Conservation (phyloP, 225 moss, liverwort and hornwort species). For the Physcomitrellopsis africana region DNA sequence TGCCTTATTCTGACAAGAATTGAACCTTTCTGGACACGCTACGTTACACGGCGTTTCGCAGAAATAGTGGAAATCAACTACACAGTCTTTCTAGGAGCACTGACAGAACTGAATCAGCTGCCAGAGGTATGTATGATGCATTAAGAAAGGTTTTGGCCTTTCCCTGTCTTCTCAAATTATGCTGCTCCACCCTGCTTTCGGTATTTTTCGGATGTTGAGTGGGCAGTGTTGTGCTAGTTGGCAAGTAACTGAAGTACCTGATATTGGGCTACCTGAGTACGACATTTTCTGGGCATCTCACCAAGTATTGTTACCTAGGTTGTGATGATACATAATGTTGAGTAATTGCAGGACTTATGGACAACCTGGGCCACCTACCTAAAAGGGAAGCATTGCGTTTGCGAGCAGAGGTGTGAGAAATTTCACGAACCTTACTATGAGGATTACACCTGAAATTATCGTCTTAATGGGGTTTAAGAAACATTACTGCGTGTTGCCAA, state of each 20-base stretch:
- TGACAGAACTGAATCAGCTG: constrained; percentile 82
- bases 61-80: constrained; percentile 83
- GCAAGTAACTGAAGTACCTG: not conserved
- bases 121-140: constrained; percentile 57
- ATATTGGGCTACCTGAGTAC: constrained; percentile 11
- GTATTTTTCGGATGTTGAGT: not conserved
- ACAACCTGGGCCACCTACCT: constrained; percentile 86
- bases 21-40: not conserved
- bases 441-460: not conserved
- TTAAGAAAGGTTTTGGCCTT: not conserved
- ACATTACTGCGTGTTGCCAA: not conserved
- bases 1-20: not conserved
- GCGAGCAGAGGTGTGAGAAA: constrained; percentile 76
- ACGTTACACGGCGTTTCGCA: constrained; percentile 37
- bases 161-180: not conserved
- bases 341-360: constrained; percentile 73
- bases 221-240: not conserved
- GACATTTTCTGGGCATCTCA: constrained; percentile 2
- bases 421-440: not conserved
- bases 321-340: constrained; percentile 19
- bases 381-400: constrained; percentile 85
- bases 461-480: not conserved
- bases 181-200: not conserved
- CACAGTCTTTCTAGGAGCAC: constrained; percentile 71
- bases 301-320: not conserved